Evolutionary conservation across 441 rosid species (phyloP), one percentile per base, ranked within the genome.

Genomic region (Brassica hybrid): DNA sequence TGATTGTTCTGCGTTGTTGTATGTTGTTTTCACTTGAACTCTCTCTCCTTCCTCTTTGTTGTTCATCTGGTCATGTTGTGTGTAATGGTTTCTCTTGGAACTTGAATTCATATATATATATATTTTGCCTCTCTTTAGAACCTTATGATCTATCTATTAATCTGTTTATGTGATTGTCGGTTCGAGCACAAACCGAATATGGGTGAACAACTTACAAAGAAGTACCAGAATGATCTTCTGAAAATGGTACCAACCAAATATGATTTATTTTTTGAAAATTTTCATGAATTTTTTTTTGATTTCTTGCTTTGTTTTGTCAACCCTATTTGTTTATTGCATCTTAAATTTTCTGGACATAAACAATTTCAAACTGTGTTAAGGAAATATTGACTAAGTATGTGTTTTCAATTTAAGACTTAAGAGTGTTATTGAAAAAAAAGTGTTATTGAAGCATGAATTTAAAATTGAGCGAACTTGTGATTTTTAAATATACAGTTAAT

Each of bases 31-130:
- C 81, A 59, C 7, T 56, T 57, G 2, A 19, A 57, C 23, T 54
- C 61, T 19, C 27, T 57, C 18, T 66, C 34, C 66, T 60, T 57
- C 81, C 18, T 32, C 72, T n/a, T 65, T 73, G 58, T 1, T 67
- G 7, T 72, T 60, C 16, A 13, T 32, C 14, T 77, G 18, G 59
- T 72, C 73, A 45, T 61, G 41, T 78, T 78, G 77, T 65, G 72
- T 78, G 69, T 72, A 78, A 78, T 79, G 82, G 82, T 79, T 79
- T 79, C 82, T 79, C 78, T 79, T 73, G 82, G 75, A 79, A 79
- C 75, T 79, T 79, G 78, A 73, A 68, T 68, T 41, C 43, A 68
- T 73, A 25, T 68, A 16, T 25, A 68, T 73, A 25, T 67, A 16
- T 25, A 19, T 72, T 17, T 57, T 10, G 61, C 7, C 9, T 21